Evolutionary conservation across 306 rosid species (phyloP).

Genomic region (Prunus padus): DNA sequence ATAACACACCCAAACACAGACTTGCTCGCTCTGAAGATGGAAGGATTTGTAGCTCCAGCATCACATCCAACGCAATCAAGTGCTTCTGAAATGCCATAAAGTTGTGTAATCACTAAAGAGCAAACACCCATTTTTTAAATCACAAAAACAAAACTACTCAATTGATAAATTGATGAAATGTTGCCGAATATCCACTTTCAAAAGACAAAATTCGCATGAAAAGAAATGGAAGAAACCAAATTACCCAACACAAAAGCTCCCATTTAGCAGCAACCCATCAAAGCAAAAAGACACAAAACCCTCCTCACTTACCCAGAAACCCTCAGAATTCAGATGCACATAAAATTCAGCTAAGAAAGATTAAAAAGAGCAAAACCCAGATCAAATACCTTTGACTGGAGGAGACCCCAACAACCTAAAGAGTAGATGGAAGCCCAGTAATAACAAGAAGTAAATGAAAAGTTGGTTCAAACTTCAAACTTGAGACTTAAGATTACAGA

Average conservation of each 20-base stretch:
- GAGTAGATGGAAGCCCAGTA: slow-evolving; percentile 25
- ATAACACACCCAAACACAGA: slow-evolving; percentile 2
- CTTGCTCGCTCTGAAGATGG: neutral
- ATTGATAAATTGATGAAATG: slow-evolving; percentile 6
- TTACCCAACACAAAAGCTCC: slow-evolving; percentile 23
- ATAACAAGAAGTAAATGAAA: slow-evolving; percentile 25
- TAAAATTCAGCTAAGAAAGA: neutral
- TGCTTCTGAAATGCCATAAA: slow-evolving; percentile 18
- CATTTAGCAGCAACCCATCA: slow-evolving; percentile 36
- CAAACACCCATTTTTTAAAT: slow-evolving; percentile 16
- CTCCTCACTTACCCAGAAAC: slow-evolving; percentile 13
- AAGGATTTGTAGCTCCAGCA: slow-evolving; percentile 16
- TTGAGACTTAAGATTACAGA: slow-evolving; percentile 32
- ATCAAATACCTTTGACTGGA: slow-evolving; percentile 54
- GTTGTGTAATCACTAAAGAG: slow-evolving; percentile 7
- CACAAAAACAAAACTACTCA: slow-evolving; percentile 22
- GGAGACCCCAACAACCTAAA: slow-evolving; percentile 34
- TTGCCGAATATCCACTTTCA: slow-evolving; percentile 6
- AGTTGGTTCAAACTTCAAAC: slow-evolving; percentile 26
- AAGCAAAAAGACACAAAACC: slow-evolving; percentile 25
- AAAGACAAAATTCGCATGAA: neutral
- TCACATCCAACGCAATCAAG: slow-evolving; percentile 12
- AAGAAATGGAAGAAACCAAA: slow-evolving; percentile 14
- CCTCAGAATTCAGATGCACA: neutral
- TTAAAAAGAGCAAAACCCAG: slow-evolving; percentile 28